Base-by-base conservation (phyloP, 2,329 filamentous ascomycete genomes). In the Thielaviopsis punctulata region DNA sequence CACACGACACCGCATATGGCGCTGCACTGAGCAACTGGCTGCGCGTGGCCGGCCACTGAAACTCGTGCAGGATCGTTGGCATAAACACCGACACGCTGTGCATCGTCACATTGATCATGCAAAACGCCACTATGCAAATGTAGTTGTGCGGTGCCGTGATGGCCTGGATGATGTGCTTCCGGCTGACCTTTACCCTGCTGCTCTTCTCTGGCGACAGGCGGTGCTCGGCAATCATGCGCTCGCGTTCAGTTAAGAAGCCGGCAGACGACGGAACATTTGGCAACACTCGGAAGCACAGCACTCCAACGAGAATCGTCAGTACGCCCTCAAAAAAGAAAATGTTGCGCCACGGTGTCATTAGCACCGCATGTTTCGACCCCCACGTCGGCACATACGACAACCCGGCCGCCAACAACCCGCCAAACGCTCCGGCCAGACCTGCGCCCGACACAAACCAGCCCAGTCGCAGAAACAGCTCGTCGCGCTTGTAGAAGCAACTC, bases 241-340 rank as follows among this genome's bases (percentile, higher is more conserved):
- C 70, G n/a, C 73, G 66, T 24, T 69, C 67, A 23, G 63, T 75
- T 46, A 80, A 62, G 57, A 73, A 75, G 52, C 65, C 69, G 22
- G 72, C 73, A 1, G 68, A 65, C 7, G 62, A 60, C 0, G 76
- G 75, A 10, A 62, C 68, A 7, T 68, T 68, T 0, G 75, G 74
- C 65, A 79, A 70, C 56, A 75, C 63, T 49, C 73, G 65, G 0
- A 74, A 73, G 1, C 75, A 72, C 1, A 64, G 54, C 1, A 69
- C 39, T 0, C 72, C 75, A 12, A 73, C 58, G 43, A 73, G 54
- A 21, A 72, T 61, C 9, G 76, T 80, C 56, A 78, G 58, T 43
- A 78, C 60, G 0, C 76, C 77, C 60, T 80, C 76, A 55, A 80
- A 79, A 63, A 80, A 78, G 66, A 80, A 80, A 57, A 80, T 80